Percentiles rank a stretch among this genome's conserved stretches.
phyloP scores from a whole-genome alignment of 345 rosid species.

The Hypericum perforatum region DNA sequence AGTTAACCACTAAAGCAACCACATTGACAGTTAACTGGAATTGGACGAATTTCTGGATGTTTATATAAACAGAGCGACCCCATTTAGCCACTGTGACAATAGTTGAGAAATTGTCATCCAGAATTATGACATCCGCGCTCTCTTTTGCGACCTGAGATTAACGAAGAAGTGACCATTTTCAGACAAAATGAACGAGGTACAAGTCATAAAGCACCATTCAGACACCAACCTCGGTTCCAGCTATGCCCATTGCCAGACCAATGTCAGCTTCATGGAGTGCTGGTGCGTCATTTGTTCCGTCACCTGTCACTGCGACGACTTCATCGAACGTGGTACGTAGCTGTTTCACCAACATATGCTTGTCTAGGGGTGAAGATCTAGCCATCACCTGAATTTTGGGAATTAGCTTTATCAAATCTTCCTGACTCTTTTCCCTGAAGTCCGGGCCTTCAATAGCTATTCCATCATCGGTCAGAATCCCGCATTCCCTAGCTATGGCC shows the following conservation, averaged over 20 bases:
- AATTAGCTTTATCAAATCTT: constrained; percentile 14
- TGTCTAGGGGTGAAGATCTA: constrained; percentile 24
- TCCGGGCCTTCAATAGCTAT: constrained; percentile 17
- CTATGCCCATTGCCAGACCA: constrained; percentile 24
- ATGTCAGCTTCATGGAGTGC: constrained; percentile 23
- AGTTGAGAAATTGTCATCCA: constrained; percentile 22
- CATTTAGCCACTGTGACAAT: constrained; percentile 20
- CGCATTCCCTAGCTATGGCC: constrained; percentile 22
- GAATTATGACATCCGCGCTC: constrained; percentile 20
- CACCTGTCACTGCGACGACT: constrained; percentile 27
- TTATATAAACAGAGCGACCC: constrained; percentile 23
- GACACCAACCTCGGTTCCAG: constrained; percentile 16
- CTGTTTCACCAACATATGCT: constrained; percentile 20
- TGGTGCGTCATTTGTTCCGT: constrained; percentile 24
- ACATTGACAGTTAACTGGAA: constrained; percentile 22
- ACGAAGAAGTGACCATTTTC: too few species aligned
- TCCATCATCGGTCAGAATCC: constrained; percentile 12
- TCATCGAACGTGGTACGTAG: constrained; percentile 5
- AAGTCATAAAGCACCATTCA: too few species aligned
- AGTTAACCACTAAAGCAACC: constrained; percentile 24
- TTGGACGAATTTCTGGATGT: constrained; percentile 23
- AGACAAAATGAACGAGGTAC: too few species aligned
- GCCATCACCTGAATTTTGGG: constrained; percentile 22
- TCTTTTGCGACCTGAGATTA: constrained; percentile 11
- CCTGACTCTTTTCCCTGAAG: constrained; percentile 17